Evolutionary conservation across 23 red algal species (phyloP).

Genomic region (Gracilaria domingensis): DNA sequence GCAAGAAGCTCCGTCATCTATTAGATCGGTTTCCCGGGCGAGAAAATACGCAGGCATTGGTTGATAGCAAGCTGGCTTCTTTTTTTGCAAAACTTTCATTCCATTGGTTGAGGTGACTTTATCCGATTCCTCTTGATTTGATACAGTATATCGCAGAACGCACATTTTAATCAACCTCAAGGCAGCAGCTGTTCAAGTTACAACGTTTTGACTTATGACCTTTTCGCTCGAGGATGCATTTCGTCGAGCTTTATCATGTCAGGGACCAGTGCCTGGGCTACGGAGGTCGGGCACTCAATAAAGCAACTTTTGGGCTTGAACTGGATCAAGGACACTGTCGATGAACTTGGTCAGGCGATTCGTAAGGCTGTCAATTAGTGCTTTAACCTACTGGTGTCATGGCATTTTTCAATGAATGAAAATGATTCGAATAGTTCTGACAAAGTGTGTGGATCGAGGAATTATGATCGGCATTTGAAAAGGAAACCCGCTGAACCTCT

Average conservation of each 20-base stretch:
- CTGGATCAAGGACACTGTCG: not conserved
- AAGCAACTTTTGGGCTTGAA: constrained; percentile 26
- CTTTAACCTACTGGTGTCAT: not conserved
- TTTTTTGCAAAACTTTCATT: constrained; percentile 34
- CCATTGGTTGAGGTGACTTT: not conserved
- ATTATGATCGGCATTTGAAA: constrained; percentile 20
- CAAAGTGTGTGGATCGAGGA: constrained; percentile 47
- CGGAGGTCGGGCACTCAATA: constrained; percentile 64
- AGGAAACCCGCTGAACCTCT: constrained; percentile 28
- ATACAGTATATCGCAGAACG: constrained; percentile 56
- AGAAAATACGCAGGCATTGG: constrained; percentile 70
- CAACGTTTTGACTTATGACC: constrained; percentile 46
- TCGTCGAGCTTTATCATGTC: constrained; percentile 59
- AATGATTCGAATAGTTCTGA: constrained; percentile 51
- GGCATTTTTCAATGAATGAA: constrained; percentile 32
- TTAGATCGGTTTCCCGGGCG: constrained; percentile 58
- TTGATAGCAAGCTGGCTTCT: constrained; percentile 26
- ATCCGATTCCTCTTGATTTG: constrained; percentile 38
- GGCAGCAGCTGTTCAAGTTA: constrained; percentile 35
- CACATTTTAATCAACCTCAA: constrained; percentile 45
- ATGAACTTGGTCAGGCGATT: constrained; percentile 16
- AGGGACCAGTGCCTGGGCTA: constrained; percentile 68
- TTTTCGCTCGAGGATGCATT: constrained; percentile 24
- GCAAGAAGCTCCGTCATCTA: constrained; percentile 74
- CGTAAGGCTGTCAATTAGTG: constrained; percentile 33